Evolutionary conservation across 2,329 filamentous ascomycete species (phyloP), one percentile per base, ranked within the genome.

Genomic region (Coccinonectria pachysandricola): DNA sequence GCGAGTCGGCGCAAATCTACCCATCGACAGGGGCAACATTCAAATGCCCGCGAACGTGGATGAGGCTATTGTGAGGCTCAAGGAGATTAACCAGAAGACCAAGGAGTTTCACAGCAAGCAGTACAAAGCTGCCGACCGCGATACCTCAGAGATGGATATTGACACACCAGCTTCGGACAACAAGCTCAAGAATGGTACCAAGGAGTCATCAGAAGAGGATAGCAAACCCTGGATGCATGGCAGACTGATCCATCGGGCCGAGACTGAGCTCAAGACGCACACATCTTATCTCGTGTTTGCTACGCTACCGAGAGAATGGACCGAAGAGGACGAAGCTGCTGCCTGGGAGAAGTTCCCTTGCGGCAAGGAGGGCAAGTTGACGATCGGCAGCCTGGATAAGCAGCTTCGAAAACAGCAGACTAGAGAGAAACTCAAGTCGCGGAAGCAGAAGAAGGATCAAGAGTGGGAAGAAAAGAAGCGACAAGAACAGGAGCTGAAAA

Each of bases 231-330:
- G 78, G 60, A 72, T 80, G 49, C 73, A 87, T 35, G 91, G 91
- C 1, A 71, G 74, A 15, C 48, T 96, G 20, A 68, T 85, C 15
- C 84, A 92, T 45, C 71, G 85, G 13, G 76, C 82, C 0, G 91
- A 98, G 58, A 62, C 76, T 1, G 91, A 98, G 47, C 61, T 96
- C 34, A 95, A 94, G 66, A 91, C 83, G 6, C 91, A 98, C 56
- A 98, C 91, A 0, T 91, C 82, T n/a, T 98, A 98, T 52, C 68
- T 98, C 4, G 81, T 92, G 4, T 98, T 98, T 59, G 91, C 91
- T 0, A 63, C 91, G 3, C 57, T 98, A 34, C 88, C 91, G n/a
- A 68, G 75, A 21, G 77, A 82, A 36, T 98, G 91, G 91, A 77
- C 65, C 1, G 78, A 74, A 18, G 81, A 80, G 34, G 84, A 94